Conservation (phyloP, 1,284 basidiomycete genomes). For the Moesziomyces globuligerus region DNA sequence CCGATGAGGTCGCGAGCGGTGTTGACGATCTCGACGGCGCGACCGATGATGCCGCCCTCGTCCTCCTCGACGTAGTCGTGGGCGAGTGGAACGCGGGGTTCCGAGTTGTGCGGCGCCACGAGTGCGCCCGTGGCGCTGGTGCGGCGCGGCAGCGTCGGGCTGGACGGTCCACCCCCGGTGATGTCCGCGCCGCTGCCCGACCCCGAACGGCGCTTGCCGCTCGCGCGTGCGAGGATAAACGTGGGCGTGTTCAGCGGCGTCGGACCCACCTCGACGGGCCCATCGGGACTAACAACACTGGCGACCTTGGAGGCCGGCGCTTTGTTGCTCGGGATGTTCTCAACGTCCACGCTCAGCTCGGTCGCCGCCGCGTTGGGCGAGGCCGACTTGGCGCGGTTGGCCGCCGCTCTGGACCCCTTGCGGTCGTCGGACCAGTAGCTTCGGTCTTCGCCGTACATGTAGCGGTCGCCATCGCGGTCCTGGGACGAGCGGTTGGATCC, state of each 20-base stretch:
- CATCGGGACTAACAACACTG: constrained; percentile 29
- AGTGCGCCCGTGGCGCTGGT: constrained; percentile 59
- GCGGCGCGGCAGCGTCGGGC: constrained; percentile 52
- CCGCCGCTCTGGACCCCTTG: constrained; percentile 23
- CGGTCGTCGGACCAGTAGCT: constrained; percentile 51
- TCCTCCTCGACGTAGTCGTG: constrained; percentile 66
- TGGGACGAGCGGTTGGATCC: constrained; percentile 34
- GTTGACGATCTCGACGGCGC: constrained; percentile 66
- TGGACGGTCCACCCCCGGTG: constrained; percentile 36
- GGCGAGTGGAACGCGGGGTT: constrained; percentile 60
- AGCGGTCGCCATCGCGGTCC: constrained; percentile 45
- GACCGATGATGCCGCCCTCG: constrained; percentile 62
- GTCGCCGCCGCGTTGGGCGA: constrained; percentile 27
- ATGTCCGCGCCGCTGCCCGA: constrained; percentile 37
- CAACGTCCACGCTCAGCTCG: constrained; percentile 55
- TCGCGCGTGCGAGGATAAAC: constrained; percentile 48
- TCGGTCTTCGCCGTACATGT: constrained; percentile 48
- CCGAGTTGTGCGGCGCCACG: constrained; percentile 57
- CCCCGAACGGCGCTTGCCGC: constrained; percentile 41
- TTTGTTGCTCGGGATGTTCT: constrained; percentile 57
- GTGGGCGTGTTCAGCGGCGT: constrained; percentile 66
- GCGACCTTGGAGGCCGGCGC: constrained; percentile 17
- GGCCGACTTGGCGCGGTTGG: constrained; percentile 26
- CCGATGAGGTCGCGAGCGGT: constrained; percentile 64
- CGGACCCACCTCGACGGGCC: constrained; percentile 50